A percentile compares a stretch with the other conserved stretches of the same genome.
Conservation (phyloP, 164 flowering plant genomes). For the grape (Vitis vinifera) region ASM3070453v1 NC_081818.1:16117501-16118000, state of each 20-base stretch:
- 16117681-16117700: conserved; percentile 81
- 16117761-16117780: conserved; percentile 61
- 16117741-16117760: conserved; percentile 56
- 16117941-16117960: conserved; percentile 2
- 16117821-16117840: conserved; percentile 16
- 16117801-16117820: conserved; percentile 9
- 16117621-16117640: conserved; percentile 90
- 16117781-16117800: conserved; percentile 27
- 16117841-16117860: conserved; percentile 15
- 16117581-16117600: conserved; percentile 93
- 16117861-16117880: conserved; percentile 11
- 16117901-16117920: neutral
- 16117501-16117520: conserved; percentile 92
- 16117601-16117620: conserved; percentile 77
- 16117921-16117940: conserved; percentile 8
- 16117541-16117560: conserved; percentile 80
- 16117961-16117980: neutral
- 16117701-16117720: conserved; percentile 63
- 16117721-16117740: conserved; percentile 82
- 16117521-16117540: conserved; percentile 80
- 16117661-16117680: conserved; percentile 86
- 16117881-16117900: conserved; percentile 1
- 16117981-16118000: neutral
- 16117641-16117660: conserved; percentile 75
- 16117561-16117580: conserved; percentile 79